Percentiles rank a stretch among this genome's conserved stretches.
Evolutionary conservation across 2,329 filamentous ascomycete species (phyloP).

Genomic region (Colletotrichum orbiculare): DNA sequence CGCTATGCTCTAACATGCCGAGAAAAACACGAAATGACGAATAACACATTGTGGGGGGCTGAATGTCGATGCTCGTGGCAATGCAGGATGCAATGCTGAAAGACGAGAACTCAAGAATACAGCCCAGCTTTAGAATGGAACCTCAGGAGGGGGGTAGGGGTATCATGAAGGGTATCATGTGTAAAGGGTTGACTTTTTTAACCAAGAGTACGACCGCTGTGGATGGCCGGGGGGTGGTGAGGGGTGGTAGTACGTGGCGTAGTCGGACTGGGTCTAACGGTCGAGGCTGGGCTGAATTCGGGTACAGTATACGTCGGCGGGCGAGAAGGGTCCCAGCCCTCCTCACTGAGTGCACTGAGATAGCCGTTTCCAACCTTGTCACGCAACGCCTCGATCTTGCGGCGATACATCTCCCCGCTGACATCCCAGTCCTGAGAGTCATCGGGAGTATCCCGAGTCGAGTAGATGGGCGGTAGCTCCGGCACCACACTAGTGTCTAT

Average conservation of each 20-base stretch:
- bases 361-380: conserved; percentile 89
- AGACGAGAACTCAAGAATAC: conserved; percentile 26
- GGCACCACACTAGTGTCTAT: conserved; percentile 51
- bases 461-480: conserved; percentile 46
- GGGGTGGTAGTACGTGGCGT: conserved; percentile 49
- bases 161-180: conserved; percentile 41
- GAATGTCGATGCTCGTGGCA: conserved; percentile 31
- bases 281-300: conserved; percentile 50
- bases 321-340: conserved; percentile 67
- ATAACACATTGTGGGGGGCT: conserved; percentile 34
- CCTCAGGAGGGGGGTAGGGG: conserved; percentile 36
- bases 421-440: conserved; percentile 69
- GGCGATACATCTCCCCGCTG: conserved; percentile 82
- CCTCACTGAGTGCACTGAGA: conserved; percentile 86
- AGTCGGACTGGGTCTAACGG: conserved; percentile 50
- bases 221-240: conserved; percentile 57
- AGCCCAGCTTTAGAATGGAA: conserved; percentile 34
- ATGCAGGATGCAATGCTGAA: conserved; percentile 33
- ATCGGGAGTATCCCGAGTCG: conserved; percentile 45
- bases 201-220: conserved; percentile 63
- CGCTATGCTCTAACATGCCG: conserved; percentile 53
- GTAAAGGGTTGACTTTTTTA: conserved; percentile 44
- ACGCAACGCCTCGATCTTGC: conserved; percentile 87
- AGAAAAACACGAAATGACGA: conserved; percentile 36
- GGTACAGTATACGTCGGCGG: conserved; percentile 51